Evolutionary conservation across 2,329 filamentous ascomycete species (phyloP), one percentile per base, ranked within the genome.

Genomic region (Penicillium freii): DNA sequence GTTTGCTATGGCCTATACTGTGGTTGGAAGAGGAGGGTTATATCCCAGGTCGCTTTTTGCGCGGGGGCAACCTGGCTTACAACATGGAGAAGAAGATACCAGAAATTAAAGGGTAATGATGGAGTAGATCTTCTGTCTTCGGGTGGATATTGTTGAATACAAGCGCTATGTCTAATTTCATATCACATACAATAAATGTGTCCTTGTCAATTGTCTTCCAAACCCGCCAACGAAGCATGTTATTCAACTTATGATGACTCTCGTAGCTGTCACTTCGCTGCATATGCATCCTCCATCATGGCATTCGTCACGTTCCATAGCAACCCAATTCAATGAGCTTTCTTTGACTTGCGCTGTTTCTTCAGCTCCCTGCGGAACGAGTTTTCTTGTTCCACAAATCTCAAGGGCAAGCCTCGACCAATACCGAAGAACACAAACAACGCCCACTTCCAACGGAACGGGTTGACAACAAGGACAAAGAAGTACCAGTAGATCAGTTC

Each of bases 371-470:
- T 61, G 33, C 71, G 68, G 59, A 73, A 69, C 1, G 54, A 48
- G 19, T 87, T 83, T 75, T 95, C 91, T 17, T 82, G 77, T 62
- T 83, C 77, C 0, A 93, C 86, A 27, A 94, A 78, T 15, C 77
- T 79, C 72, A 83, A 80, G 0, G 91, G 91, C 46, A 94, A 69
- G 21, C 78, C 79, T 43, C 83, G 80, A 0, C 89, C 90, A 31
- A 93, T 71, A 0, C 91, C 91, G 58, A 88, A 88, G 66, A 95
- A 87, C 17, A 95, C 90, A 70, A 95, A 95, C 0, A 87, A 71
- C 0, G 87, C 89, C 91, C 91, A 95, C 78, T 95, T 95, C 90
- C 91, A 95, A 9, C 91, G 79, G 73, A 95, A 95, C 0, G 91
- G 91, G 69, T 95, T 95, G 66, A 94, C 82, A 5, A 82, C 77